A percentile compares a stretch with the other conserved stretches of the same genome.
Conservation (phyloP, 2,329 filamentous ascomycete genomes). For the Aspergillus terreus region DNA sequence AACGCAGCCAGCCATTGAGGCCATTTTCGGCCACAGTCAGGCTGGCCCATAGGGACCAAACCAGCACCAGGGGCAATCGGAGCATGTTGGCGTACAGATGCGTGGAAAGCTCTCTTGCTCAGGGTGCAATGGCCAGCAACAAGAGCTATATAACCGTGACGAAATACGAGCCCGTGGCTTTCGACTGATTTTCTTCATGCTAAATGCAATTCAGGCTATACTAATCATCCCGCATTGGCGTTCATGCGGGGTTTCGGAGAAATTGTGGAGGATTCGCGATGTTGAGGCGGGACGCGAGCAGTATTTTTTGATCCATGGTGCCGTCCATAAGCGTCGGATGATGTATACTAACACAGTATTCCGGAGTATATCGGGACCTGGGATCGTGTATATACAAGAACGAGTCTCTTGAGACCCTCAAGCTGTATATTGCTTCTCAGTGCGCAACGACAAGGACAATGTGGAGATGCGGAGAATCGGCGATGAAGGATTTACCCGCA, state of each 20-base stretch:
- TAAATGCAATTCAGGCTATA: slow-evolving; percentile 11
- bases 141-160: neutral
- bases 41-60: neutral
- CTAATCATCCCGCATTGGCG: neutral
- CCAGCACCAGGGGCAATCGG: neutral
- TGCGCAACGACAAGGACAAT: too few species aligned
- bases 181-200: neutral
- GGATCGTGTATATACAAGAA: too few species aligned
- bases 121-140: neutral
- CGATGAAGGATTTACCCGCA: too few species aligned
- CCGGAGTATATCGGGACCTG: too few species aligned
- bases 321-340: too few species aligned
- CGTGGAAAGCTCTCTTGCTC: neutral
- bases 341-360: too few species aligned
- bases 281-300: neutral
- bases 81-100: neutral
- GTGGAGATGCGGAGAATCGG: too few species aligned
- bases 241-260: neutral
- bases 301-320: too few species aligned
- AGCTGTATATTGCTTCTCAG: too few species aligned
- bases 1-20: slow-evolving; percentile 61
- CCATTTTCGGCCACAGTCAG: slow-evolving; percentile 54
- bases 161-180: neutral
- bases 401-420: too few species aligned
- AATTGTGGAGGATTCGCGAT: neutral